Evolutionary conservation across 2,329 filamentous ascomycete genomes (phyloP), one percentile per base, ranked within the genome.

Genomic region (Fusarium torulosum): DNA sequence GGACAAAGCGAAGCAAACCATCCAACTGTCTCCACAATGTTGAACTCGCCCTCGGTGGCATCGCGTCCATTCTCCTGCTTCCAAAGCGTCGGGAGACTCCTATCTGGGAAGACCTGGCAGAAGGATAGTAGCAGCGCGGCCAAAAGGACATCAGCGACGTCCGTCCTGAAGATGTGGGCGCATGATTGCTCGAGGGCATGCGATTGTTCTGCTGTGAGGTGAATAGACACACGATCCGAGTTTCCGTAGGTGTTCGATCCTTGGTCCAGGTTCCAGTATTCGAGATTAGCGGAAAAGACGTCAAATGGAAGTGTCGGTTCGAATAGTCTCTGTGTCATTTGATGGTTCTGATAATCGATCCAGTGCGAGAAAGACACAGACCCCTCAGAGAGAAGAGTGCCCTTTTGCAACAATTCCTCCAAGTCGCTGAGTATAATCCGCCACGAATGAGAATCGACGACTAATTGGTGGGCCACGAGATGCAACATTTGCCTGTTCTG

Each of bases 1-100:
- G 86, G 86, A 47, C 82, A 85, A 14, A 89, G 76, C 0, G 85
- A 82, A 3, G 86, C 87, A 64, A 89, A 88, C 86, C 86, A 88
- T 3, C 86, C 87, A 0, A 89, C 85, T 0, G 86, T 88, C 51
- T 86, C 79, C 6, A 83, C 82, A 1, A 88, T 80, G 73, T 88
- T 84, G 14, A 84, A 76, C 17, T 82, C 81, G 1, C 75, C 72
- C 25, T 81, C 81, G 63, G 80, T 79, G 4, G 77, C 72, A n/a
- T 81, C 76, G 17, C 85, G 78, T 17, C 84, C 84, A 37, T 82
- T 79, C 60, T 85, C 84, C 63, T 85, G 83, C 53, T 83, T 85
- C 84, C 84, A 89, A 1, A 89, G 69, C 2, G 83, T 82, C 0
- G 86, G 87, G 0, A 79, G 74, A 1, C 69, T 62, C 19, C 86